A percentile compares a stretch with the other conserved stretches of the same genome.
phyloP scores from a whole-genome alignment of 1,139 yeast genomes.

The Candida freyschussii region DNA sequence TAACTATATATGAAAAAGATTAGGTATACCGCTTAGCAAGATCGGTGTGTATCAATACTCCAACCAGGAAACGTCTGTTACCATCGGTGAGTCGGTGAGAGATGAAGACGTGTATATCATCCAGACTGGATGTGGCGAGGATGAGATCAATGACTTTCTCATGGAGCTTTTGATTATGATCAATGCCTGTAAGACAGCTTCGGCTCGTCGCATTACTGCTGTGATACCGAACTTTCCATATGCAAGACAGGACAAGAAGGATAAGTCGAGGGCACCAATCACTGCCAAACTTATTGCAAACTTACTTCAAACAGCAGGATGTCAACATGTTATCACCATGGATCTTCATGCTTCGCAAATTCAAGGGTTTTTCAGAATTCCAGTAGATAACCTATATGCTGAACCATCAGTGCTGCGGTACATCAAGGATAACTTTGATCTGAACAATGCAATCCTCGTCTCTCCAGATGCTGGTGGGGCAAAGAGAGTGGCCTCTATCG shows the following conservation, averaged over 20 bases:
- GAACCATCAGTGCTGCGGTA: constrained; percentile 73
- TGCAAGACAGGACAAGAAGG: constrained; percentile 81
- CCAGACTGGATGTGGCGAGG: constrained; percentile 67
- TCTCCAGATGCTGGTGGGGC: constrained; percentile 91
- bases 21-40: constrained; percentile 58
- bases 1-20: constrained; percentile 15
- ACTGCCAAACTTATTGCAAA: constrained; percentile 78
- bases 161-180: constrained; percentile 70
- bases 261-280: constrained; percentile 76
- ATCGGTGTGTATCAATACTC: constrained; percentile 67
- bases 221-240: constrained; percentile 79
- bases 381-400: constrained; percentile 77
- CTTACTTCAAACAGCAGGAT: constrained; percentile 72
- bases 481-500: constrained; percentile 74
- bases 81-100: constrained; percentile 71
- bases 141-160: constrained; percentile 59
- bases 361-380: constrained; percentile 77
- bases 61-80: constrained; percentile 66
- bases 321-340: constrained; percentile 78
- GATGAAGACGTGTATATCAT: constrained; percentile 74
- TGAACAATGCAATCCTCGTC: constrained; percentile 64
- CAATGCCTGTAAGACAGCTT: constrained; percentile 74
- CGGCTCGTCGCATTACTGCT: constrained; percentile 75
- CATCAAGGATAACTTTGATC: constrained; percentile 49
- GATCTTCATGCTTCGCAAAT: constrained; percentile 82